phyloP scores from a whole-genome alignment of 2,329 filamentous ascomycete species.

The Anthostomella pinea region DNA sequence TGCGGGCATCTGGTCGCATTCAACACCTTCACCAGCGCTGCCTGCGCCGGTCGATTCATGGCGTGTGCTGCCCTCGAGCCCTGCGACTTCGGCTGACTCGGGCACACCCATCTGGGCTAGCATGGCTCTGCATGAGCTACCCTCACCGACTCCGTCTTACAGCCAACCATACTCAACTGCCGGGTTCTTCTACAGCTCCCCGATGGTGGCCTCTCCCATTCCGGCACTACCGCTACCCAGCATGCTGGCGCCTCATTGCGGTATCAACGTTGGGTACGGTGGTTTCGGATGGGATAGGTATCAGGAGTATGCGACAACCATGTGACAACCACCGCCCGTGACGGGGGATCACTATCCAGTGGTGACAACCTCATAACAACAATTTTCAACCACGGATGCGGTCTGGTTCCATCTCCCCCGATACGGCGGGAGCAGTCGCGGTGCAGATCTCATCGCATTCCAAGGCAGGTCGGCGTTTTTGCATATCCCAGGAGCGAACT shows the following conservation, averaged over 20 bases:
- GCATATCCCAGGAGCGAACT: slow-evolving; percentile 35
- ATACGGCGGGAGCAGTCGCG: slow-evolving; percentile 21
- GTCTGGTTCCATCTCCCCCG: slow-evolving; percentile 21
- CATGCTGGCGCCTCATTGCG: slow-evolving; percentile 82
- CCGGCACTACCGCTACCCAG: slow-evolving; percentile 79
- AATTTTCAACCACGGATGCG: slow-evolving; percentile 25
- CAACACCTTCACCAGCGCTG: slow-evolving; percentile 60
- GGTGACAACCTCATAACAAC: slow-evolving; percentile 41
- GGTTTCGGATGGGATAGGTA: slow-evolving; percentile 85
- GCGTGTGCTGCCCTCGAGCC: slow-evolving; percentile 88
- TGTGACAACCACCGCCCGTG: slow-evolving; percentile 66
- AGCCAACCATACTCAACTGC: slow-evolving; percentile 74
- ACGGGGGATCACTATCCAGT: slow-evolving; percentile 46
- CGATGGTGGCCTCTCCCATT: slow-evolving; percentile 70
- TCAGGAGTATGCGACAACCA: slow-evolving; percentile 81
- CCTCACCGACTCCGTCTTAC: slow-evolving; percentile 77
- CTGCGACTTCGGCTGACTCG: slow-evolving; percentile 69
- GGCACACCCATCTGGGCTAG: slow-evolving; percentile 74
- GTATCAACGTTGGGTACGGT: slow-evolving; percentile 71
- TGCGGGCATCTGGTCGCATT: slow-evolving; percentile 78
- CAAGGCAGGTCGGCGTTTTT: slow-evolving; percentile 30
- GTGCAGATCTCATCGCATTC: slow-evolving; percentile 23
- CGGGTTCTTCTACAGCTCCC: slow-evolving; percentile 75
- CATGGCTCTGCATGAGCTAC: slow-evolving; percentile 71
- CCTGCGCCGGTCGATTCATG: slow-evolving; percentile 78